Base-by-base conservation (phyloP, 257 asterid species). In the Nicotiana attenuata region DNA sequence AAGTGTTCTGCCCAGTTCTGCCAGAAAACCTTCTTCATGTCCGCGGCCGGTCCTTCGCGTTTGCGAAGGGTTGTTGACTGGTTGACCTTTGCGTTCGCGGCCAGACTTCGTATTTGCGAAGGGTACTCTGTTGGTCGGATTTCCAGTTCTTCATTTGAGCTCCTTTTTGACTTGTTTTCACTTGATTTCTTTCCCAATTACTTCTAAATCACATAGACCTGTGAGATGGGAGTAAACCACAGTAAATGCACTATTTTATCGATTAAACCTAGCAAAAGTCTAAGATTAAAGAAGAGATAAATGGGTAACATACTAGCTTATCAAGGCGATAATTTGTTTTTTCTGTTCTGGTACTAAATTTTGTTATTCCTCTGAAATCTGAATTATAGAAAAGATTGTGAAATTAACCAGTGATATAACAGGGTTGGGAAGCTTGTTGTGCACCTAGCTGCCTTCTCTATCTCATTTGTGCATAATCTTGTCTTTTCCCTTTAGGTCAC, bases 401-500 rank as follows among this genome's bases (percentile, higher is more conserved):
- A 45, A 71, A 45, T 26, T 50, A 75, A 38, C 63, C 16, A 38
- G 52, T 26, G 63, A 24, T 31, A 26, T 17, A 50, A 38, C 26
- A 47, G 45, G 16, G 16, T 24, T 1, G 64, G 78, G 11, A 75
- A 50, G 45, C 79, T 50, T 0, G 26, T 50, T 50, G 45, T 55
- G 84, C 81, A 80, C 66, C 67, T 80, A 78, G 73, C 76, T 35
- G 71, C 0, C 24, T 68, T 15, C 22, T 50, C 79, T 75, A 22
- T 15, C 63, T 50, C 63, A 8, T 50, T 50, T 50, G 45, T 50
- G 41, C 64, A 75, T 75, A 50, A 75, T 8, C 28, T 65, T 26
- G 35, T 61, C 82, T 7, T 84, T 20, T 65, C 59, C 33, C 77
- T 87, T 35, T 60, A 93, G 98, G 92, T 93, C 31, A 93, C 98